phyloP scores from a whole-genome alignment of 208 protist genomes.

The Trypanosoma congolense region DNA sequence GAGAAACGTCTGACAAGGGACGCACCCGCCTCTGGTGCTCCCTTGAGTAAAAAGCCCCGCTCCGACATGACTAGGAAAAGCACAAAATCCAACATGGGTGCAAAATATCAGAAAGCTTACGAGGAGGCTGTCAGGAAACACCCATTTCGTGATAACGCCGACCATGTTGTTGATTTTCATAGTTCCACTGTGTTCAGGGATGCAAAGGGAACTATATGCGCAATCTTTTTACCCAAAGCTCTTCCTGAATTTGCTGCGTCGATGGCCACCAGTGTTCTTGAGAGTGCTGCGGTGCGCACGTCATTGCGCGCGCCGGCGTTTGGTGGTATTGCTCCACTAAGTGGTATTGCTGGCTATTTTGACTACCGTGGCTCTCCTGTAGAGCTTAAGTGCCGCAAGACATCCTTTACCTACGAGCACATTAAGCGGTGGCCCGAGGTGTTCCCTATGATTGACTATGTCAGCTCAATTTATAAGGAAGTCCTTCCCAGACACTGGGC shows the following conservation, averaged over 20 bases:
- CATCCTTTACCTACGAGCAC: slow-evolving; percentile 78
- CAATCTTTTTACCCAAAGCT: slow-evolving; percentile 56
- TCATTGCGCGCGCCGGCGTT: slow-evolving; percentile 69
- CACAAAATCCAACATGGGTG: no score
- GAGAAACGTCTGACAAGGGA: no score
- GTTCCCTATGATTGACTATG: slow-evolving; percentile 85
- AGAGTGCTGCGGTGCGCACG: slow-evolving; percentile 57
- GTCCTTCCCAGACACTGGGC: slow-evolving; percentile 66
- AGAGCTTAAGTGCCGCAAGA: slow-evolving; percentile 84
- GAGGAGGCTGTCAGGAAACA: slow-evolving; percentile 66
- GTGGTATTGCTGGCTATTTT: slow-evolving; percentile 89
- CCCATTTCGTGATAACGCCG: slow-evolving; percentile 77
- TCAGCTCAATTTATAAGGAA: slow-evolving; percentile 74
- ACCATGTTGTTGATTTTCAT: slow-evolving; percentile 66
- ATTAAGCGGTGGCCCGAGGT: slow-evolving; percentile 60
- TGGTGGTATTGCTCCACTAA: slow-evolving; percentile 75
- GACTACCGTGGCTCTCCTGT: slow-evolving; percentile 86
- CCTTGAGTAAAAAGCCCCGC: no score
- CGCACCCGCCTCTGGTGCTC: no score
- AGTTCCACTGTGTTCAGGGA: slow-evolving; percentile 56
- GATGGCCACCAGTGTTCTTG: slow-evolving; percentile 64
- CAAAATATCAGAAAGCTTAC: slow-evolving; percentile 49
- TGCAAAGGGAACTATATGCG: slow-evolving; percentile 58
- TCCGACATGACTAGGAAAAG: no score
- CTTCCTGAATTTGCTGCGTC: slow-evolving; percentile 54